Evolutionary conservation across 306 rosid genomes (phyloP), one percentile per base, ranked within the genome.

Genomic region (Amphicarpaea edgeworthii): DNA sequence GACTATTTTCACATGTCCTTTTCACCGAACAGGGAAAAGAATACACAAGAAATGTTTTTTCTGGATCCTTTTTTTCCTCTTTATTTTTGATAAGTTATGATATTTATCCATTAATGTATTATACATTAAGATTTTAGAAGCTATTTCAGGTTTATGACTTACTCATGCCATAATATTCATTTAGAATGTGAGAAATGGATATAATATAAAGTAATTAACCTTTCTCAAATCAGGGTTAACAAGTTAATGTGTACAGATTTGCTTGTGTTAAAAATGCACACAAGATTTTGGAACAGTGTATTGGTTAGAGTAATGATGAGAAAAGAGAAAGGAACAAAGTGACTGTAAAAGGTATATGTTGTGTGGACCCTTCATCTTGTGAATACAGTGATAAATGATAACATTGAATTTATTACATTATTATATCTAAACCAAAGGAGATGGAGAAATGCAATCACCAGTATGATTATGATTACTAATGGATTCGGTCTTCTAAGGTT

Each of bases 1-100:
- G n/a, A 7, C 60, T 53, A 28, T 53, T 53, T 53, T 53, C 60
- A 53, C 60, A 53, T 53, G 60, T 53, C 60, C 15, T 53, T 53
- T 20, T 53, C 60, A 53, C 60, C 60, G 60, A 53, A 20, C 60
- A 53, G 60, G 60, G 60, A 53, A 53, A 53, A 30, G 21, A 53
- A 53, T 30, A 20, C 20, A 53, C n/a, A 53, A 53, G 5, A 53
- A 53, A 20, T 21, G 26, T 20, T 53, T 53, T 53, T 20, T 30
- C 20, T 28, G 60, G 60, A 15, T 21, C 30, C 60, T 11, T 53
- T 53, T 11, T 53, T 53, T 10, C 7, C 60, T 1, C 28, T 53
- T 53, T 20, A 15, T 10, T 53, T 53, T 20, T 20, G 60, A 20
- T 20, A 53, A 20, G 10, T 4, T 10, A 20, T 9, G 15, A 20